Evolutionary conservation across 805 yeast genomes (phyloP), one percentile per base, ranked within the genome.

Genomic region (Zygosaccharomyces bisporus): DNA sequence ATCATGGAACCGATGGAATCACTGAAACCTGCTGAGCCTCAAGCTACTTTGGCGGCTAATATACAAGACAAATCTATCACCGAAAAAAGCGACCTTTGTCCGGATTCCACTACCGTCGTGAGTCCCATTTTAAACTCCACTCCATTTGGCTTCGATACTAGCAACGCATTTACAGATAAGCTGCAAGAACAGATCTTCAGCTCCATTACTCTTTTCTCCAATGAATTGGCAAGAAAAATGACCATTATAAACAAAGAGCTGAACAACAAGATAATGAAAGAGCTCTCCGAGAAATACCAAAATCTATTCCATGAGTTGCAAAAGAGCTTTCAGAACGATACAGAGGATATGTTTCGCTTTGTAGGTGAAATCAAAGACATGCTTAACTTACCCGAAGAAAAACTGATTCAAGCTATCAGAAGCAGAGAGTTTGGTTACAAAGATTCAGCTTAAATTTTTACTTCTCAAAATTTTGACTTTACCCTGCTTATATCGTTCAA

Each of bases 111-210:
- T 10, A 49, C 53, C 13, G 30, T 47, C n/a, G 34, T 47, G 21
- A 44, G 35, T 4, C 45, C 42, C 16, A 3, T 39, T 7, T 44
- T 45, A 21, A 21, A 32, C 16, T 25, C 30, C 1, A 9, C 49
- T 49, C 31, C 39, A 36, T 9, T 24, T 33, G 17, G 44, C 40
- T 13, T 47, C 45, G 9, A 29, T 52, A 34, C 39, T 46, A 21
- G 52, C 53, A 64, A 41, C 27, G 47, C 67, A 1, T 66, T 68
- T 33, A 68, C 74, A 1, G 58, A 60, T 25, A 58, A 60, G 12
- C 46, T 70, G 18, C 72, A 69, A 44, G 56, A 60, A 14, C 72
- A 69, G 44, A 70, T 70, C 6, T 57, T 46, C 40, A 57, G 55
- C 8, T 68, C 73, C 0, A 62, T 70, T 14, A 46, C 54, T 3